phyloP scores from a whole-genome alignment of 257 asterid genomes.

The Nyctanthes arbortristis region DNA sequence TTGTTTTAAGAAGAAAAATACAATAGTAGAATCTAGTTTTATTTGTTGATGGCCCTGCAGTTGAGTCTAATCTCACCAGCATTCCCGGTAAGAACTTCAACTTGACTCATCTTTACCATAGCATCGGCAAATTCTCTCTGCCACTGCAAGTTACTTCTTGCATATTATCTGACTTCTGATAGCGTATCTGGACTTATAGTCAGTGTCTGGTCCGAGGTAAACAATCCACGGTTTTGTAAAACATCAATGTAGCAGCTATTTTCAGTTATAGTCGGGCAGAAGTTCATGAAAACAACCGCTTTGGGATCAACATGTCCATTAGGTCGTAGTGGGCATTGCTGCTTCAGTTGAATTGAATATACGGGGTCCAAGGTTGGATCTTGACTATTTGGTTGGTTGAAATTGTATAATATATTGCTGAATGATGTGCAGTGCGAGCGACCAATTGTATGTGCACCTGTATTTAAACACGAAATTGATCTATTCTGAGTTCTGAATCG shows the following conservation, averaged over 20 bases:
- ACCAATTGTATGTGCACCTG: constrained; percentile 31
- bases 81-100: constrained; percentile 44
- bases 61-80: constrained; percentile 59
- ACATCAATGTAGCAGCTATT: constrained; percentile 30
- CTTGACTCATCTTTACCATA: constrained; percentile 44
- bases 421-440: constrained; percentile 28
- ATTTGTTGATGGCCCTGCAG: constrained; percentile 51
- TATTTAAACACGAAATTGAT: too few relatives aligned
- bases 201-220: constrained; percentile 48
- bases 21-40: neutral
- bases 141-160: constrained; percentile 32
- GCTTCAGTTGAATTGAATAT: constrained; percentile 17
- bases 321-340: constrained; percentile 21
- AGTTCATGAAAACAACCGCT: constrained; percentile 24
- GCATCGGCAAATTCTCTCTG: constrained; percentile 30
- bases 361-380: constrained; percentile 24
- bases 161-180: constrained; percentile 34
- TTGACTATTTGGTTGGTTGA: constrained; percentile 12
- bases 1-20: neutral
- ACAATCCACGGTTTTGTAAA: constrained; percentile 34
- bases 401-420: constrained; percentile 27
- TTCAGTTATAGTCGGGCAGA: constrained; percentile 29
- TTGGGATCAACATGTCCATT: constrained; percentile 22
- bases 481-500: too few relatives aligned
- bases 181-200: constrained; percentile 30